A percentile compares a stretch with the other conserved stretches of the same genome.
These are phyloP conservation scores for Saussurea involucrata DNA, from an alignment of 129 eudicot species.

Conservation along the genomic window DNA sequence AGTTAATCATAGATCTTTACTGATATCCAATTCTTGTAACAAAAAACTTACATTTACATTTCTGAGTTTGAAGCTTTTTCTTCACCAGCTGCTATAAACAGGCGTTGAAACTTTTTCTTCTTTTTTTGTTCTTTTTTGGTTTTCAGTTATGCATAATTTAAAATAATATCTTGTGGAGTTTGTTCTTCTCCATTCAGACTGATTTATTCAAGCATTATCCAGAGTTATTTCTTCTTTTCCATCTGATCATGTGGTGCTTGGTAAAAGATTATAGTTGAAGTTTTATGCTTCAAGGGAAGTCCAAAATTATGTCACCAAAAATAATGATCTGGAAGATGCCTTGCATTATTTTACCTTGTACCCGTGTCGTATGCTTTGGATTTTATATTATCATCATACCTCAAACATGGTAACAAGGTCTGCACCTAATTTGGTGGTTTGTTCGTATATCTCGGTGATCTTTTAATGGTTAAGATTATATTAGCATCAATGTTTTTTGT, in stretches of 20 bases:
- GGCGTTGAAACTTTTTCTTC: not conserved
- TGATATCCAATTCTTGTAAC: not conserved
- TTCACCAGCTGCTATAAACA: not conserved
- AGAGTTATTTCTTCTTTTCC: not conserved
- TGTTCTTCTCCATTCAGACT: not conserved
- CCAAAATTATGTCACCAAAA: not conserved
- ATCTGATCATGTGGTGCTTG: not conserved
- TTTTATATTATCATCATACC: not conserved
- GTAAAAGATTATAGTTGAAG: not conserved
- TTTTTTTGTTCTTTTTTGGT: not conserved
- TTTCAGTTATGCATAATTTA: not conserved
- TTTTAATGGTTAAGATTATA: no score
- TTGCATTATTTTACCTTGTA: not conserved
- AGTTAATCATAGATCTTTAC: constrained; percentile 13
- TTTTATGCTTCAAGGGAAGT: not conserved
- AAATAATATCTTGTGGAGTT: not conserved
- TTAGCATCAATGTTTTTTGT: not conserved
- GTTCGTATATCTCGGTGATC: no score
- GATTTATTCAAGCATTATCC: not conserved
- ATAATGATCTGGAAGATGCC: not conserved
- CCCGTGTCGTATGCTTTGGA: not conserved
- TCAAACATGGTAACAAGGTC: no score
- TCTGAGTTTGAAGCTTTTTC: not conserved
- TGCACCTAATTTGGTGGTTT: no score
- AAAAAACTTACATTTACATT: not conserved